A percentile compares a stretch with the other conserved stretches of the same genome.
phyloP scores from a whole-genome alignment of 176 grass and related monocot species.

The Pharus latifolius region DNA sequence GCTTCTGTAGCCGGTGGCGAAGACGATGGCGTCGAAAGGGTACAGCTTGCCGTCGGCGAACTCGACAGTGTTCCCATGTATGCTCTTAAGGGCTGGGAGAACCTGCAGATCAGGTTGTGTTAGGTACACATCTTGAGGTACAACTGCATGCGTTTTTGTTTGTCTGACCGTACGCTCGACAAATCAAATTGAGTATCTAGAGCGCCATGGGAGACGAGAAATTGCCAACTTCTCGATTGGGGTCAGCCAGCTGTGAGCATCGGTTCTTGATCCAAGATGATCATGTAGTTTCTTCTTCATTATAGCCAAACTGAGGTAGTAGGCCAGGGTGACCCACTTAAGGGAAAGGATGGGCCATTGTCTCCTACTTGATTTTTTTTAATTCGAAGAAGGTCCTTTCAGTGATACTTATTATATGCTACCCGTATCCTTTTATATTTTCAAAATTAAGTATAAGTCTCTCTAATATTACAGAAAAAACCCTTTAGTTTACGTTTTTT shows the following conservation, averaged over 20 bases:
- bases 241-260: no score
- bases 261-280: no score
- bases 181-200: not conserved
- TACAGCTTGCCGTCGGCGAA: conserved; percentile 40
- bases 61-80: conserved; percentile 33
- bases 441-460: no score
- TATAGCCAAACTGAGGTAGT: no score
- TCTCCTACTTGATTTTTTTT: no score
- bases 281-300: no score
- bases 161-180: not conserved
- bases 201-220: not conserved
- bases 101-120: conserved; percentile 7
- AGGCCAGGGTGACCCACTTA: no score
- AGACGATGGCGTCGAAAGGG: conserved; percentile 60
- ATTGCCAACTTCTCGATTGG: not conserved
- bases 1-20: conserved; percentile 72
- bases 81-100: conserved; percentile 17
- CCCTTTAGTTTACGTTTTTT: not conserved
- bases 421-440: no score
- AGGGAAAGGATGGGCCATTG: no score
- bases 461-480: no score
- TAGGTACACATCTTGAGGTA: not conserved
- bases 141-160: not conserved
- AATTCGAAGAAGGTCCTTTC: no score
- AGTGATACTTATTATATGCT: no score